A percentile compares a stretch with the other conserved stretches of the same genome.
Conservation (phyloP, 805 yeast species). For the Pichia rugopelliculosa region DNA sequence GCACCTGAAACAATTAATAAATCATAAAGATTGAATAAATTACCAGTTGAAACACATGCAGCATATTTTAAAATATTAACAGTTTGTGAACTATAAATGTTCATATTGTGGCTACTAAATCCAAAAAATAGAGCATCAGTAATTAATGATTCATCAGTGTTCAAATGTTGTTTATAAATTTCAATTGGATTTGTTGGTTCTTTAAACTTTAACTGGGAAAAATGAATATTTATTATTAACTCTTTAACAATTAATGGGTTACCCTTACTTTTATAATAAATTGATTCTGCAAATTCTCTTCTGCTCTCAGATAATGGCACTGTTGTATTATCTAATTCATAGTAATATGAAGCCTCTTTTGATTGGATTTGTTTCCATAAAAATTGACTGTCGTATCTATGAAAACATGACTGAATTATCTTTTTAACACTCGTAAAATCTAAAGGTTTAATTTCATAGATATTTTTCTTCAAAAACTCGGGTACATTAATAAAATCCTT, state of each 20-base stretch:
- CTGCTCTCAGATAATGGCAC: not conserved
- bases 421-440: constrained; percentile 2
- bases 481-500: not conserved
- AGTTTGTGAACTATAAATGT: constrained; percentile 6
- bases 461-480: constrained; percentile 1
- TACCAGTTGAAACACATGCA: constrained; percentile 34
- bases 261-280: constrained; percentile 19
- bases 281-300: constrained; percentile 11
- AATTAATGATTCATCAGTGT: not conserved
- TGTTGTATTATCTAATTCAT: not conserved
- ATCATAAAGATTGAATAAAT: constrained; percentile 32
- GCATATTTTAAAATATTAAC: constrained; percentile 31
- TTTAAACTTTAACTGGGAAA: not conserved
- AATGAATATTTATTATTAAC: constrained; percentile 31
- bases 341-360: constrained; percentile 1
- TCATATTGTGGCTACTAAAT: constrained; percentile 6
- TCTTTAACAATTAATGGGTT: constrained; percentile 14
- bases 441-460: constrained; percentile 6
- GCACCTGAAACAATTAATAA: constrained; percentile 32
- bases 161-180: not conserved
- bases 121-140: not conserved
- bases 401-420: not conserved
- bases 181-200: not conserved
- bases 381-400: constrained; percentile 5
- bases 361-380: constrained; percentile 6